phyloP scores from a whole-genome alignment of 108 stramenopile species.

The Cyclotella atomus region DNA sequence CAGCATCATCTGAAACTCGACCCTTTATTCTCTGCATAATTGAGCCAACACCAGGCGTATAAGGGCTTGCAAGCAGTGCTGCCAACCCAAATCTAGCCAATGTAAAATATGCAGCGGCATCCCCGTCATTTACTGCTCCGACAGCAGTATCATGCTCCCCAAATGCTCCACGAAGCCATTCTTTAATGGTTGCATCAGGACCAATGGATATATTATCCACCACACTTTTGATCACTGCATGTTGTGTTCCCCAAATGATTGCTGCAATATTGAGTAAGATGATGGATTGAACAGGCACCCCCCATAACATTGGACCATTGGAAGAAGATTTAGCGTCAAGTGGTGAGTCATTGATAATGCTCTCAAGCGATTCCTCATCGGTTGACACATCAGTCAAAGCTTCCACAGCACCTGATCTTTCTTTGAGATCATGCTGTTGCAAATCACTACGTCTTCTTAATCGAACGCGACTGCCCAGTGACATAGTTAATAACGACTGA shows the following conservation, averaged over 20 bases:
- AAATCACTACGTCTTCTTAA: background rate
- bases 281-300: conserved; percentile 60
- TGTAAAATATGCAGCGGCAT: conserved; percentile 64
- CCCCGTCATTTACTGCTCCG: conserved; percentile 6
- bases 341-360: no score
- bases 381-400: background rate
- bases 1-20: background rate
- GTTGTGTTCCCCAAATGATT: conserved; percentile 88
- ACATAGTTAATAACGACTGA: background rate
- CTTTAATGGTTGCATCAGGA: conserved; percentile 3
- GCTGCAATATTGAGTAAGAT: conserved; percentile 72
- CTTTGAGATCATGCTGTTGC: background rate
- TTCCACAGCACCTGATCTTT: background rate
- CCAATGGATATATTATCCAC: conserved; percentile 49
- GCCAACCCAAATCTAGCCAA: conserved; percentile 77
- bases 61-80: conserved; percentile 64
- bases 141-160: background rate
- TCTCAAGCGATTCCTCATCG: background rate
- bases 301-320: conserved; percentile 13
- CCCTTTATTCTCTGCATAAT: background rate
- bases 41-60: conserved; percentile 48
- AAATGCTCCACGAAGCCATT: conserved; percentile 6
- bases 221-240: conserved; percentile 82
- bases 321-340: no score
- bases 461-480: background rate